These are phyloP conservation scores for Castanospermum australe DNA, from an alignment of 306 rosid species.

Conservation along the genomic window DNA sequence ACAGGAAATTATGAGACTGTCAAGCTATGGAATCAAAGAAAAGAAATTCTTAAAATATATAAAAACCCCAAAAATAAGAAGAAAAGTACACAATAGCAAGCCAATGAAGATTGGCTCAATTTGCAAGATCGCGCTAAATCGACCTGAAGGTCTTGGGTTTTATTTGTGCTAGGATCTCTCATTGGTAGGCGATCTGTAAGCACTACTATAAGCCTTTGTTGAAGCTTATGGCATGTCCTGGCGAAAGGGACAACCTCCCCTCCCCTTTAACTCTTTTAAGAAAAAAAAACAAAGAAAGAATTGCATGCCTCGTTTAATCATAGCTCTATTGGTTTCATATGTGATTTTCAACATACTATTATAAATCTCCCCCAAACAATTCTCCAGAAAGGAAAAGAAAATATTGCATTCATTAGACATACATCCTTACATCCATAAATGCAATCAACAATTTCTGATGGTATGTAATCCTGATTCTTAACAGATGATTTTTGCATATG, in stretches of 20 bases:
- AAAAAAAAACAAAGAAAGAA: too few species aligned
- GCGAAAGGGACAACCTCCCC: too few species aligned
- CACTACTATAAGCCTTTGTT: too few species aligned
- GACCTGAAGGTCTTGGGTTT: too few species aligned
- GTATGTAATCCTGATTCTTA: background rate
- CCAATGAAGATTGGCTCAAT: too few species aligned
- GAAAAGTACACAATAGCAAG: too few species aligned
- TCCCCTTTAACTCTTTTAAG: too few species aligned
- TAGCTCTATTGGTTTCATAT: background rate
- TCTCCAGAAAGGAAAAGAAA: too few species aligned
- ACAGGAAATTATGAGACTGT: slow-evolving; percentile 16
- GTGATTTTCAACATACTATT: background rate
- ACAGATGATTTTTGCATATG: background rate
- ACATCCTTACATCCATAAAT: background rate
- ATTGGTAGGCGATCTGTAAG: too few species aligned
- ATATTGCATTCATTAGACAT: background rate
- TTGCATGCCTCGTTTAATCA: background rate
- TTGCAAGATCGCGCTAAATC: too few species aligned
- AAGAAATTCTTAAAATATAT: background rate
- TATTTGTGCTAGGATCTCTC: too few species aligned
- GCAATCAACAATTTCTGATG: background rate
- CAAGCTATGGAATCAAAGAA: slow-evolving; percentile 12
- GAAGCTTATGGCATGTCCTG: too few species aligned
- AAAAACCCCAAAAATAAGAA: background rate
- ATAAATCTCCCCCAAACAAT: background rate